Base-by-base conservation (phyloP, 129 eudicot species). In the Centaurea solstitialis region DNA sequence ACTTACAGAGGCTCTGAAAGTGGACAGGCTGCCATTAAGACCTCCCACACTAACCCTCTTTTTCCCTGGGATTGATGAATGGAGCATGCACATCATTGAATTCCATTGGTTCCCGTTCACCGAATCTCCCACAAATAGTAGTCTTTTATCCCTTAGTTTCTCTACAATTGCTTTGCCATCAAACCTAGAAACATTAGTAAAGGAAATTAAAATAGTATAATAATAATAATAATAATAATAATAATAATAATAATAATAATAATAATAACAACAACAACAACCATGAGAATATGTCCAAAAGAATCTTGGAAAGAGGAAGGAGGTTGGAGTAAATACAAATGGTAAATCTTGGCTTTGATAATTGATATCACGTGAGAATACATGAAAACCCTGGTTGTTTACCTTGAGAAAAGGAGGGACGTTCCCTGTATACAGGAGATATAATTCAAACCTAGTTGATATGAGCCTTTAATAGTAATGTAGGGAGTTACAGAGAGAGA, bases 71-170 rank as follows among this genome's bases (percentile, higher is more conserved):
- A 89, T 82, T 1, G 75, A 73, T 73, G 89, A 64, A 22, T 87
- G 87, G 11, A 89, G 73, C 50, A 89, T 72, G 70, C 97, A 92
- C 22, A 92, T 87, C 94, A 92, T 87, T 0, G 97, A 92, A 10
- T 84, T 84, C 92, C 92, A 92, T 79, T 92, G 97, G 21, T 88
- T 88, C 75, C 94, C 80, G 76, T 89, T 92, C 53, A 92, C 33
- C 2, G 97, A 92, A 80, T 92, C 94, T 2, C 97, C 94, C 15
- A 92, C 97, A 61, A 85, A 92, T 65, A 91, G 80, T 26, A 91
- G 41, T 75, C 92, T 89, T 72, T 89, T 91, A 65, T 81, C 85
- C 83, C 90, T 89, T 50, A 92, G 71, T 74, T 73, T 86, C 89
- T 92, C 88, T 17, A 82, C 33, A 68, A 89, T 10, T 71, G 87